Evolutionary conservation across 2,329 filamentous ascomycete genomes (phyloP), one percentile per base, ranked within the genome.

Genomic region (Furcasterigmium sp.): DNA sequence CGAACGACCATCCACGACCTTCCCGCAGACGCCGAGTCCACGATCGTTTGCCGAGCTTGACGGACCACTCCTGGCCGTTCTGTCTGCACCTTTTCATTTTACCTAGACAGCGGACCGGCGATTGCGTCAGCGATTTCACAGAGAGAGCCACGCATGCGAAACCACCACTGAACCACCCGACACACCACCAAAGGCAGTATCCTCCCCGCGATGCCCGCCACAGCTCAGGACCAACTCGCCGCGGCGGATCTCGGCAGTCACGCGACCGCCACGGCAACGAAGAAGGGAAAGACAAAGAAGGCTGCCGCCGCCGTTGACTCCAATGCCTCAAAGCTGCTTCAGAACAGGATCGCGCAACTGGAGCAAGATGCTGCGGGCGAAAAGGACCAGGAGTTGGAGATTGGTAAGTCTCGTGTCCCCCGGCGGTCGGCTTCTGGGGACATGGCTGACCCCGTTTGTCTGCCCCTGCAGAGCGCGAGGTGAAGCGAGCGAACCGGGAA

Each of bases 331-430:
- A 94, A 95, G 66, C 78, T 96, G 51, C 79, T 98, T 41, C 85
- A 91, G 50, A 89, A 91, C 49, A 89, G 94, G 60, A 96, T 98
- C 60, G 91, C 90, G 18, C 93, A 97, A 69, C 73, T 98, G 46
- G 93, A 98, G 65, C 86, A 89, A 50, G 91, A 96, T 73, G 87
- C 86, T 39, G 90, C 90, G 10, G 88, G 89, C 46, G 91, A 95
- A 62, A 95, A 94, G 65, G 91, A 95, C 55, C 89, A 96, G 67
- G 91, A 96, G 68, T 81, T 86, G 48, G 93, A 97, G 72, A 96
- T 98, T 62, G 89, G 90, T 95, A 72, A 61, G 82, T 77, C 32
- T 5, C 7, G 3, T 7, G 10, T 32, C 32, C n/a, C 32, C 9
- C 32, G 35, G 37, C 15, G 5, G 17, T n/a, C n/a, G 4, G 5